Conservation (phyloP, 2,329 filamentous ascomycete genomes). For the Aureobasidium namibiae region DNA sequence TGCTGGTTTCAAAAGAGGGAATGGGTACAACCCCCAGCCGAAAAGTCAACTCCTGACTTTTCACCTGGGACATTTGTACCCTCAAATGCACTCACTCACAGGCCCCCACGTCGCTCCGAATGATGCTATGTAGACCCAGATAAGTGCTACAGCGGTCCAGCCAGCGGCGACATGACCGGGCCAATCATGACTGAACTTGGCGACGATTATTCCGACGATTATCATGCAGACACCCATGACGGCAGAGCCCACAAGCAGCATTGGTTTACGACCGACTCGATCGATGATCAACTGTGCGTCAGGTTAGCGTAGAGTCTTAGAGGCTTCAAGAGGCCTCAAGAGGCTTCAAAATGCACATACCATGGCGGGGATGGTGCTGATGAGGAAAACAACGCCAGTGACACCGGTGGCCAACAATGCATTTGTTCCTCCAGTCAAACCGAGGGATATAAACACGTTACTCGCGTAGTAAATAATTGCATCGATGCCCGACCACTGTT, state of each 20-base stretch:
- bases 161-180: constrained; percentile 50
- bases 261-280: constrained; percentile 57
- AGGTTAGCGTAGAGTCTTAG: constrained; percentile 34
- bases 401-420: constrained; percentile 63
- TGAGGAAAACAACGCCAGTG: constrained; percentile 62
- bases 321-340: constrained; percentile 49
- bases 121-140: constrained; percentile 67
- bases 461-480: constrained; percentile 41
- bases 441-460: constrained; percentile 40
- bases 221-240: constrained; percentile 40
- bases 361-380: constrained; percentile 59
- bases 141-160: constrained; percentile 59
- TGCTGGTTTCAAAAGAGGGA: too few relatives aligned
- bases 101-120: constrained; percentile 73
- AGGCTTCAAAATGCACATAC: constrained; percentile 24
- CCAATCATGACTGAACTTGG: constrained; percentile 34
- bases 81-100: too few relatives aligned
- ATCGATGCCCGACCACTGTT: constrained; percentile 46
- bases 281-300: constrained; percentile 43
- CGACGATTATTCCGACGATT: constrained; percentile 3
- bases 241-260: constrained; percentile 35
- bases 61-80: too few relatives aligned
- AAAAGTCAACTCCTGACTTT: too few relatives aligned
- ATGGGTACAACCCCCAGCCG: too few relatives aligned
- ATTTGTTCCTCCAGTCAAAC: constrained; percentile 37